These are phyloP conservation scores for Trichoderma polysporum DNA, from an alignment of 2,329 filamentous ascomycete species.

Conservation along the genomic window DNA sequence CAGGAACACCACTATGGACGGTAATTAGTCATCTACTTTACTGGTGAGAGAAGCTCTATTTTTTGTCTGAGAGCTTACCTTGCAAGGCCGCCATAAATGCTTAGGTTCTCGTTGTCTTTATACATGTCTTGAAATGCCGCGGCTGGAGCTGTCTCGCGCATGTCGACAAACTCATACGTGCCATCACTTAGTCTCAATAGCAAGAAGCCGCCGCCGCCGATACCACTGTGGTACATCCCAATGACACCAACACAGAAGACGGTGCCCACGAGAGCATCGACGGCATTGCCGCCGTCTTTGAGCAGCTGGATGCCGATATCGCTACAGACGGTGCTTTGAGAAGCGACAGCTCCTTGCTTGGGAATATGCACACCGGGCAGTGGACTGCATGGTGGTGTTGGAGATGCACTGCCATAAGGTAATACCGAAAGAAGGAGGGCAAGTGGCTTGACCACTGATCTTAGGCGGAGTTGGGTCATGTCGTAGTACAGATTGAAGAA, in stretches of 20 bases:
- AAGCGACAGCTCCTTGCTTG: slow-evolving; percentile 58
- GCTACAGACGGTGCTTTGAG: slow-evolving; percentile 59
- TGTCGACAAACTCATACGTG: slow-evolving; percentile 77
- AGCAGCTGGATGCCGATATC: slow-evolving; percentile 58
- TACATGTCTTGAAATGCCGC: slow-evolving; percentile 82
- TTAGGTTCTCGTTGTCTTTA: slow-evolving; percentile 62
- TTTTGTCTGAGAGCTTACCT: slow-evolving; percentile 54
- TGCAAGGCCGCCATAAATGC: slow-evolving; percentile 69
- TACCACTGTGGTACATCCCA: slow-evolving; percentile 66
- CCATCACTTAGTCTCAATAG: slow-evolving; percentile 65
- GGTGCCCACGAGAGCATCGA: slow-evolving; percentile 64
- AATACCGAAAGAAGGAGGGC: neutral
- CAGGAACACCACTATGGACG: slow-evolving; percentile 57
- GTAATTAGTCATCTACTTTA: slow-evolving; percentile 27
- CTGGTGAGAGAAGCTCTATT: slow-evolving; percentile 11
- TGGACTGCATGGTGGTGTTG: neutral
- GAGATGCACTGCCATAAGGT: slow-evolving; percentile 1
- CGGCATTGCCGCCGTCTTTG: slow-evolving; percentile 62
- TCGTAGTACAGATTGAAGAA: neutral
- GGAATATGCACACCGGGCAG: slow-evolving; percentile 18
- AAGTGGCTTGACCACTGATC: neutral
- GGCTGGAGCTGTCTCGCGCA: slow-evolving; percentile 79
- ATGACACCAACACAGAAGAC: slow-evolving; percentile 63
- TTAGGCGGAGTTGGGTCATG: slow-evolving; percentile 9
- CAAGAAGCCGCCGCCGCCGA: slow-evolving; percentile 80